Base-by-base conservation (phyloP, 2,329 filamentous ascomycete species). In the Exophiala dermatitidis region DNA sequence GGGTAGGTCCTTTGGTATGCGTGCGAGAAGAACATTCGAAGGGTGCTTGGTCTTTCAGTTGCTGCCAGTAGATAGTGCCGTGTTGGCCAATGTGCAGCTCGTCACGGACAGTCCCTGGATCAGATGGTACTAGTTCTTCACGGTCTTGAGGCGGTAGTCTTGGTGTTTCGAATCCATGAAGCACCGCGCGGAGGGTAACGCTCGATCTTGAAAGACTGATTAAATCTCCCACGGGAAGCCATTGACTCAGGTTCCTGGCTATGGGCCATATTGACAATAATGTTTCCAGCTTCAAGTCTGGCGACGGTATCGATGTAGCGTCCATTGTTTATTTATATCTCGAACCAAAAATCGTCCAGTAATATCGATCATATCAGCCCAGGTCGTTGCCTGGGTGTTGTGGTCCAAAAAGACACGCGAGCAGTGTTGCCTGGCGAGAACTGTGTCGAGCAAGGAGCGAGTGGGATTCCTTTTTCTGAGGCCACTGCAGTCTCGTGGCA, bases 321-420 rank as follows among this genome's bases (percentile, higher is more conserved):
- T 49, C 48, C 37, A 45, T 55, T 32, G 40, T 29, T 42, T 31
- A 5, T 40, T 19, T 19, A 19, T 19, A 19, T 19, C 19, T 19
- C 19, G 19, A 19, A 19, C 19, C 19, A 19, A 19, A 19, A 19
- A 19, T 19, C 19, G 19, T 19, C 19, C 19, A 19, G 19, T 19
- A 19, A 19, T 19, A 19, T 19, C 19, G 19, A 19, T 19, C 19
- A 19, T 19, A 19, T 98, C 93, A 67, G 98, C 93, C 93, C 93
- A 98, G 1, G 93, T 98, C 2, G 93, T 98, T 0, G 93, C 98
- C 77, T 98, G 98, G 42, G 93, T 98, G 74, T 98, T 98, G 74
- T 98, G 93, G 66, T 98, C 93, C 42, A 98, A 93, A 70, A 98
- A 98, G 73, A 98, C 10, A 98, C 93, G 55, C 93, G 82, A 30